Percentiles rank a stretch among this genome's conserved stretches.
Evolutionary conservation across 306 rosid species (phyloP).

Genomic region (Quercus cerris): DNA sequence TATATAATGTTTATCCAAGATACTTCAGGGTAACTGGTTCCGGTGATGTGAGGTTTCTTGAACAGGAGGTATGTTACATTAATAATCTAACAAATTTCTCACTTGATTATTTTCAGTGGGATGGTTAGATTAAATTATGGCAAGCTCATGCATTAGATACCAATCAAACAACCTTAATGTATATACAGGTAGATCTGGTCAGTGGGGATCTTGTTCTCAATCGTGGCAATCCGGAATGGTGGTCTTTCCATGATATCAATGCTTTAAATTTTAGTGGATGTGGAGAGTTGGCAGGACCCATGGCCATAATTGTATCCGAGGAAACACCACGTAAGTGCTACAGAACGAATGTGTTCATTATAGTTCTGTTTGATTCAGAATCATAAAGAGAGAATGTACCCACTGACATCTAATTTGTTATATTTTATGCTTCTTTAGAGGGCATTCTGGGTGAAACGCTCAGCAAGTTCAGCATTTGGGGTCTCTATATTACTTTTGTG

Average conservation of each 20-base stretch:
- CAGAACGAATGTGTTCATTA: background rate
- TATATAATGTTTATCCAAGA: constrained; percentile 63
- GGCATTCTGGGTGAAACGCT: constrained; percentile 98
- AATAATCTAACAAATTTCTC: no score
- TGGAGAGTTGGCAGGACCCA: constrained; percentile 77
- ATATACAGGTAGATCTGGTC: constrained; percentile 49
- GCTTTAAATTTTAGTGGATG: constrained; percentile 60
- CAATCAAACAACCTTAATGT: no score
- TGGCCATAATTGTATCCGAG: constrained; percentile 81
- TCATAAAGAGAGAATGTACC: no score
- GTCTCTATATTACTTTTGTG: constrained; percentile 97
- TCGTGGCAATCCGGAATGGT: constrained; percentile 63
- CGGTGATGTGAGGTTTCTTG: constrained; percentile 76
- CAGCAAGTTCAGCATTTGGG: constrained; percentile 99
- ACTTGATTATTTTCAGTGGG: no score
- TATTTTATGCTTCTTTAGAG: constrained; percentile 46
- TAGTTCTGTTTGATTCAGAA: no score
- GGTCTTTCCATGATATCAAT: constrained; percentile 74
- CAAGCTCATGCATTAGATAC: no score
- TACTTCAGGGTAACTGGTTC: constrained; percentile 89
- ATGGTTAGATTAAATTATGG: no score
- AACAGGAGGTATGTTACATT: constrained; percentile 53
- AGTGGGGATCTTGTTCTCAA: constrained; percentile 72
- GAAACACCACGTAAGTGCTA: constrained; percentile 87
- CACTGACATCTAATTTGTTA: no score